Percentiles rank a stretch among this genome's conserved stretches.
Evolutionary conservation across 805 yeast genomes (phyloP).

Genomic region (Candida piceae): DNA sequence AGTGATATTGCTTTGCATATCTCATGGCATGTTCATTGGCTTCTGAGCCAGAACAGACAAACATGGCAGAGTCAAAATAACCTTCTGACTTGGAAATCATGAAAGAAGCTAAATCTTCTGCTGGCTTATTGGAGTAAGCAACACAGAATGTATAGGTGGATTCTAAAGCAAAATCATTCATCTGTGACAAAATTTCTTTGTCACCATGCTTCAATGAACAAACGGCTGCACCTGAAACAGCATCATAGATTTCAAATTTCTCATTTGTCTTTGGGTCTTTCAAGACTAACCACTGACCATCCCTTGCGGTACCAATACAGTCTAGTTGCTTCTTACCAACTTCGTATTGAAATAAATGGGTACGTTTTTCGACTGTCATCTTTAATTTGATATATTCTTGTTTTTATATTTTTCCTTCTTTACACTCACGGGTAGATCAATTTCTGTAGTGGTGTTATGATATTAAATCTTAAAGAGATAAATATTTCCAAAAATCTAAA

Average conservation of each 20-base stretch:
- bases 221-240: constrained; percentile 45
- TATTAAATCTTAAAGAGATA: no score
- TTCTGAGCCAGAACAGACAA: constrained; percentile 69
- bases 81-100: constrained; percentile 35
- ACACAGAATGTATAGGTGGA: constrained; percentile 34
- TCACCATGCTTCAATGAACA: constrained; percentile 40
- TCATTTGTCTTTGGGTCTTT: constrained; percentile 38
- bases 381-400: no score
- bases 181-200: constrained; percentile 33
- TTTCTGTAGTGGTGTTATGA: no score
- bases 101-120: constrained; percentile 41
- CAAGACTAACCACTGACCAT: constrained; percentile 37
- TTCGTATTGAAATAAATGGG: no score
- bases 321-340: no score
- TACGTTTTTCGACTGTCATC: no score
- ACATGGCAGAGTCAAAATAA: constrained; percentile 35
- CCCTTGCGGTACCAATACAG: constrained; percentile 40
- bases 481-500: no score
- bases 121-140: constrained; percentile 31
- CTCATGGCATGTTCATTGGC: constrained; percentile 76
- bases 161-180: constrained; percentile 32
- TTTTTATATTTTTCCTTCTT: no score
- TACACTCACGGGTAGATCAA: no score
- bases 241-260: constrained; percentile 33
- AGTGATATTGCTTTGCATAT: constrained; percentile 49